Evolutionary conservation across 768 basidiomycete species (phyloP), one percentile per base, ranked within the genome.

Genomic region (Termitomyces sp.): DNA sequence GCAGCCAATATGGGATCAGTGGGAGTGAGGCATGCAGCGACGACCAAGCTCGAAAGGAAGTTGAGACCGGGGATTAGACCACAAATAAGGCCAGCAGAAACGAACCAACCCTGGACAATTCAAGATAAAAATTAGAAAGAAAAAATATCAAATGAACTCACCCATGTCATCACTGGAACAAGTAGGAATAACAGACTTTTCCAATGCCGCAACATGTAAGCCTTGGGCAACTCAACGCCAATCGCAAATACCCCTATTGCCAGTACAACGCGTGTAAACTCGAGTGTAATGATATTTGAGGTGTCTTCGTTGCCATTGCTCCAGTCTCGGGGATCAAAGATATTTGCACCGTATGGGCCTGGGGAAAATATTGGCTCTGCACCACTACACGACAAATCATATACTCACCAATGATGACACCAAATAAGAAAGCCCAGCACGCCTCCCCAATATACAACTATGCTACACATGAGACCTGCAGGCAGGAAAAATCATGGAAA

Each of bases 161-260:
- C 90, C 86, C 87, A 92, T 62, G 88, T 81, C 90, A 92, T 92
- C 29, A 90, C 82, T 8, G 90, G 90, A 24, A 81, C 81, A 22
- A 98, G 78, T 2, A 99, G 76, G 71, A 92, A 93, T 52, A 89
- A 80, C 4, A 99, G 67, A 62, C 92, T 93, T 66, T 81, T 87
- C 94, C 94, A 97, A 67, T 98, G 97, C n/a, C 84, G 81, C 22
- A 79, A 76, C 82, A 98, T 90, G 73, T 98, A 99, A 4, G 91
- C 91, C 74, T 94, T 94, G 24, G 97, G 97, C 68, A 98, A 77
- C 69, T 99, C 97, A 24, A 98, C 97, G 16, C 97, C 97, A 54
- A 99, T 92, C 8, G 96, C 96, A 69, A 99, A 99, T 0, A 99
- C 96, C 20, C 94, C 94, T 54, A 98, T 90, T 16, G 96, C 97